Evolutionary conservation across 2,329 filamentous ascomycete species (phyloP), one percentile per base, ranked within the genome.

Genomic region (Colletotrichum eleusines): DNA sequence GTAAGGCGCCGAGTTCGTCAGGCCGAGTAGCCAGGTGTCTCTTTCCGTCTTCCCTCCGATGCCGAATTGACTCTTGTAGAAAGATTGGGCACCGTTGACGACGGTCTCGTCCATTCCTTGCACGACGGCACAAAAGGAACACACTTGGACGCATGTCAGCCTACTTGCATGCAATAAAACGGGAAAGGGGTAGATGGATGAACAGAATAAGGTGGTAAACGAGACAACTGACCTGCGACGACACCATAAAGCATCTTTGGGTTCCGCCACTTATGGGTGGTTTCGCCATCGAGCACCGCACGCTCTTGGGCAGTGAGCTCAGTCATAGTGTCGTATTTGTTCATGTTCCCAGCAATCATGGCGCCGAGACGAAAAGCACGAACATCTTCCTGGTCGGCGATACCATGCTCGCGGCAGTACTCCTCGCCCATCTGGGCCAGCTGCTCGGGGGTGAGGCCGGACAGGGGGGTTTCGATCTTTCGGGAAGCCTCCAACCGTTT

Each of bases 31-130:
- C 90, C 90, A 90, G 61, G 81, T 83, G 72, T 84, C 81, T 65
- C 80, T 76, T 61, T 85, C 81, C 44, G 84, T 84, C 48, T 86
- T 78, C 33, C 85, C 81, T 59, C 80, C 84, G 64, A 92, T 91
- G 26, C 87, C 87, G 70, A 93, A 92, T 69, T 89, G 83, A 2
- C 77, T 74, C 28, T 69, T 69, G 6, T 53, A 69, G 62, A 69
- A 69, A 1, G 61, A 65, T 76, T 93, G 91, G 3, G 88, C 89
- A 28, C 89, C 89, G 67, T 90, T 90, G 59, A 90, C 88, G 2
- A 90, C 89, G 0, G 88, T 89, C 76, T 91, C 87, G 75, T 91
- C 88, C 87, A 90, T 90, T 73, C 89, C 90, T 74, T 91, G 89
- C 0, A 93, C 91, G 31, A 90, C 90, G 20, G 91, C 91, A 53